Conservation (phyloP, 2,329 filamentous ascomycete genomes). For the Apiospora kogelbergensis region DNA sequence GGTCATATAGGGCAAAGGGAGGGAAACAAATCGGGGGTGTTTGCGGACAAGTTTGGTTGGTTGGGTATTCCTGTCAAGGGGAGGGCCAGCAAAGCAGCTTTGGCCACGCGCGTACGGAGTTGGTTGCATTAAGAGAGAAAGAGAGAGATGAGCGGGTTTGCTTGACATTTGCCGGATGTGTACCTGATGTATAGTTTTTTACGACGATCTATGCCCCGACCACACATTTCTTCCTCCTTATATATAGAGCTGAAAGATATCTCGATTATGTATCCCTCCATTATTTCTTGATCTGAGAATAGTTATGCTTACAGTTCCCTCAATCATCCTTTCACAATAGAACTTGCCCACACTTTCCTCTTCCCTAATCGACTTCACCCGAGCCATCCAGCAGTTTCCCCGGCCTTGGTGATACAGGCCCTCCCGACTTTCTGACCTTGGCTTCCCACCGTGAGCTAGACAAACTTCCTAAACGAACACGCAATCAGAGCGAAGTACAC, state of each 20-base stretch:
- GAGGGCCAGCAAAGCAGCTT: background rate
- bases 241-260: background rate
- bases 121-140: background rate
- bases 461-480: too few species aligned
- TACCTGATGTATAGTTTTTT: conserved; percentile 4
- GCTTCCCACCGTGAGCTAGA: too few species aligned
- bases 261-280: background rate
- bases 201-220: background rate
- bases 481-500: too few species aligned
- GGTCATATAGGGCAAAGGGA: background rate
- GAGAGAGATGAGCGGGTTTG: background rate
- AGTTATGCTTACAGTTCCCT: background rate
- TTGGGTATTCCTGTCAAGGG: background rate
- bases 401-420: too few species aligned
- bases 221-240: background rate
- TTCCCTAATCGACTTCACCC: too few species aligned
- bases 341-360: too few species aligned
- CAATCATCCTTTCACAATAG: too few species aligned
- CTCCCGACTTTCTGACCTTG: too few species aligned
- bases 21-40: background rate
- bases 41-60: background rate
- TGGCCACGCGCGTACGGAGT: background rate
- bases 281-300: background rate
- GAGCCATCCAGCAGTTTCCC: too few species aligned
- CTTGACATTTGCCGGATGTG: background rate